Base-by-base conservation (phyloP, 208 protist genomes). In the Leishmania mexicana region DNA sequence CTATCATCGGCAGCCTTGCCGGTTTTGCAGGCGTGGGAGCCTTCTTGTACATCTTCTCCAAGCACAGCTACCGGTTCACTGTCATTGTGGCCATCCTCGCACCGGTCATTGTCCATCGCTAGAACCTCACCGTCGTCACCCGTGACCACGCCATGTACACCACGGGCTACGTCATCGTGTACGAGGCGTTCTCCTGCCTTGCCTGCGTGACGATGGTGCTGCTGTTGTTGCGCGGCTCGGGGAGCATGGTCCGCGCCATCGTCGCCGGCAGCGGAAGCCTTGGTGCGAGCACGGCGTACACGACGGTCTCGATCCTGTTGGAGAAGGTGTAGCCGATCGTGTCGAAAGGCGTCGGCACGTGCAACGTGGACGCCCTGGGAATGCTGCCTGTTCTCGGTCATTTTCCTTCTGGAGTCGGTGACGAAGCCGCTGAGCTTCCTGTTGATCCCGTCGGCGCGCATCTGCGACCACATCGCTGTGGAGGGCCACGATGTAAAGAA, bases 221-320 rank as follows among this genome's bases (percentile, higher is more conserved):
- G 42, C 88, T 97, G 19, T 86, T 96, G 57, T 90, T 93, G 2
- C 82, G 83, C 24, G 93, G 89, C 13, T 89, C 89, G 68, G 93
- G 96, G 83, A 89, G 84, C 57, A 95, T 90, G 71, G 83, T 96
- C 62, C 95, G 89, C 68, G 90, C 92, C 2, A 58, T 96, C 17
- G 83, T 92, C 28, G 88, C 93, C 28, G 90, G 90, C 42, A 91
- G 89, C 71, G 76, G 88, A n/a, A 95, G 96, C 85, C 78, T 96
- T 62, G 93, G 92, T 11, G 64, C 53, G 72, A 79, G 80, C 35
- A 87, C 92, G 64, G 58, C 90, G 7, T 68, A 31, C 58, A 88
- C 85, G 2, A 83, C 92, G 60, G 92, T 88, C 15, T 86, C 88
- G n/a, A 21, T 92, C 3, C 53, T 96, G 28, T 87, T 95, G 28